Evolutionary conservation across 2,329 filamentous ascomycete genomes (phyloP).

Genomic region (Hypomyces perniciosus): DNA sequence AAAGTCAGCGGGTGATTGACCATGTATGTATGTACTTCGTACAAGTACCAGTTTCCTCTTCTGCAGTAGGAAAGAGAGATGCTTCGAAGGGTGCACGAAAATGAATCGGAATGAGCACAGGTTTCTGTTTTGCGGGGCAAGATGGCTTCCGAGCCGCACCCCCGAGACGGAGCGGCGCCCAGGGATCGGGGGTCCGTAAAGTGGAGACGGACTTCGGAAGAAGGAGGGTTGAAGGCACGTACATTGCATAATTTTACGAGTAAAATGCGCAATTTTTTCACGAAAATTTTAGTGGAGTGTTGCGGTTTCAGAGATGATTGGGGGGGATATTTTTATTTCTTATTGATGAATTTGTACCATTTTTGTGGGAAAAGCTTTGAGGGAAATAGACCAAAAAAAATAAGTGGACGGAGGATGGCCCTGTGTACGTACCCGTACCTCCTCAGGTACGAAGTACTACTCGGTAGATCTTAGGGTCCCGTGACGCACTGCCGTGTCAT

Average conservation of each 20-base stretch:
- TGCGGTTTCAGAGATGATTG: too few relatives aligned
- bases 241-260: not conserved
- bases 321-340: too few relatives aligned
- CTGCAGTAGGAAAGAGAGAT: not conserved
- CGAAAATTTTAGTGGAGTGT: too few relatives aligned
- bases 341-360: too few relatives aligned
- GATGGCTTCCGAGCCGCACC: slow-evolving; percentile 9
- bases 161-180: slow-evolving; percentile 16
- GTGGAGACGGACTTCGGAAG: not conserved
- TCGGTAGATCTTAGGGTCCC: too few relatives aligned
- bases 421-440: too few relatives aligned
- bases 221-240: slow-evolving; percentile 7
- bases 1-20: not conserved
- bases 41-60: not conserved
- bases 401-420: too few relatives aligned
- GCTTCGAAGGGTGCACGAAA: slow-evolving; percentile 18
- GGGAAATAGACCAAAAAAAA: too few relatives aligned
- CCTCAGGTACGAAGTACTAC: too few relatives aligned
- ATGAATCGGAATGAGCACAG: slow-evolving; percentile 19
- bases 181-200: not conserved
- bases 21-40: not conserved
- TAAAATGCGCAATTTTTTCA: too few relatives aligned
- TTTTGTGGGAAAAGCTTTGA: too few relatives aligned
- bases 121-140: not conserved
- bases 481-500: too few relatives aligned